A percentile compares a stretch with the other conserved stretches of the same genome.
These are phyloP conservation scores for Yamagishiella unicocca DNA, from an alignment of 139 green algal species.

Conservation along the genomic window DNA sequence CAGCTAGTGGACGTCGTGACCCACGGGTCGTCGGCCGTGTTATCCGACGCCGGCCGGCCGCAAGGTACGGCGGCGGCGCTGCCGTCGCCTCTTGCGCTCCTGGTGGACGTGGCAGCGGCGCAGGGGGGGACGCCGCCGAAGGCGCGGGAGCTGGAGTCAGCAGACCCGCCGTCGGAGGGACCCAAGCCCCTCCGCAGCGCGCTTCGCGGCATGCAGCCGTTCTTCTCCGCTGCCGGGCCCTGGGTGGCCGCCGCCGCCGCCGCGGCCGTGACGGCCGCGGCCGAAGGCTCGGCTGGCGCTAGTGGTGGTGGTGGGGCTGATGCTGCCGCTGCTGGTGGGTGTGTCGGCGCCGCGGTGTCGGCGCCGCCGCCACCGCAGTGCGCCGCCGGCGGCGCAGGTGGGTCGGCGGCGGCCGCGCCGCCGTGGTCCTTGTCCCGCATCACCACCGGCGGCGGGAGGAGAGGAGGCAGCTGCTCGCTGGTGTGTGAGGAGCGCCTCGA, in stretches of 20 bases:
- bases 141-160: neutral
- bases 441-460: neutral
- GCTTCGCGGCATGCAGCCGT: conserved; percentile 4
- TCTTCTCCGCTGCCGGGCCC: conserved; percentile 13
- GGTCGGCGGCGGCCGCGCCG: neutral
- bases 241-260: neutral
- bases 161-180: neutral
- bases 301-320: too few relatives aligned
- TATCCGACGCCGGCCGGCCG: neutral
- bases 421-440: too few relatives aligned
- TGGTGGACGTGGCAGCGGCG: neutral
- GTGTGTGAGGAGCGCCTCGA: conserved; percentile 32
- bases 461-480: neutral
- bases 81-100: conserved; percentile 1
- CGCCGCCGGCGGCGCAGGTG: neutral
- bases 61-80: neutral
- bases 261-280: too few relatives aligned
- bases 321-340: too few relatives aligned
- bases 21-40: neutral
- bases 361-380: too few relatives aligned
- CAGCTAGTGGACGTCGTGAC: neutral
- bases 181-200: conserved; percentile 14
- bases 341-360: too few relatives aligned
- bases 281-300: too few relatives aligned
- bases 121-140: neutral